phyloP scores from a whole-genome alignment of 1,139 yeast genomes.

The Geotrichum cucujoidarum region DNA sequence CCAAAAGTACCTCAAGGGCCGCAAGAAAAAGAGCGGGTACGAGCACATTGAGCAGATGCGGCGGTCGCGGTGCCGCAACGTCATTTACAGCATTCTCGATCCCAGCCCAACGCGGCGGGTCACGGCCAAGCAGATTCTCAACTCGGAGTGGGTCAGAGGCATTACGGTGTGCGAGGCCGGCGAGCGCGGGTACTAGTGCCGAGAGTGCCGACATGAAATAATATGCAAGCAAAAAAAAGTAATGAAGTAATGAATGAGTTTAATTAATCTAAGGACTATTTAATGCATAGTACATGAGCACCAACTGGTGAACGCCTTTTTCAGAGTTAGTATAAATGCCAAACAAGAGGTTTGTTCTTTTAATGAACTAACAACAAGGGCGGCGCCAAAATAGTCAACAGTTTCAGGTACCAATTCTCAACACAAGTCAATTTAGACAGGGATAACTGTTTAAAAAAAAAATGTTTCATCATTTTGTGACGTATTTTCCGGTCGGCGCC shows the following conservation, averaged over 20 bases:
- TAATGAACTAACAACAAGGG: no score
- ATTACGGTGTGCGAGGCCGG: constrained; percentile 74
- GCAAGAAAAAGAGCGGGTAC: constrained; percentile 79
- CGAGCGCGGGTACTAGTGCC: constrained; percentile 34
- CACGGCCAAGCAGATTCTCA: constrained; percentile 80
- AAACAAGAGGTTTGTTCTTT: no score
- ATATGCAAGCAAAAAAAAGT: no score
- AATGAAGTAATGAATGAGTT: constrained; percentile 1
- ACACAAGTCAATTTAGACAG: constrained; percentile 15
- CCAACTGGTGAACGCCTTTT: background rate
- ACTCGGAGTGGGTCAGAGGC: constrained; percentile 94
- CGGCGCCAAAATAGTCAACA: no score
- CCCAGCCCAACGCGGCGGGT: constrained; percentile 83
- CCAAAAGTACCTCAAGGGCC: constrained; percentile 61
- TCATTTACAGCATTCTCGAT: constrained; percentile 83
- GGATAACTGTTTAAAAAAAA: constrained; percentile 13
- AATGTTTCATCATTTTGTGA: constrained; percentile 7
- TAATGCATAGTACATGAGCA: background rate
- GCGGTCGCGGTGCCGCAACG: constrained; percentile 80
- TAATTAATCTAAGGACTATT: background rate
- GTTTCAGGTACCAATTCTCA: constrained; percentile 12
- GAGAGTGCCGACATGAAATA: no score
- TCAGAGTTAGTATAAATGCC: no score
- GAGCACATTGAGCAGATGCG: constrained; percentile 83
- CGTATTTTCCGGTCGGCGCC: no score